Conservation (phyloP, 192 early-diverging fungal species). For the Podila verticillata region DNA sequence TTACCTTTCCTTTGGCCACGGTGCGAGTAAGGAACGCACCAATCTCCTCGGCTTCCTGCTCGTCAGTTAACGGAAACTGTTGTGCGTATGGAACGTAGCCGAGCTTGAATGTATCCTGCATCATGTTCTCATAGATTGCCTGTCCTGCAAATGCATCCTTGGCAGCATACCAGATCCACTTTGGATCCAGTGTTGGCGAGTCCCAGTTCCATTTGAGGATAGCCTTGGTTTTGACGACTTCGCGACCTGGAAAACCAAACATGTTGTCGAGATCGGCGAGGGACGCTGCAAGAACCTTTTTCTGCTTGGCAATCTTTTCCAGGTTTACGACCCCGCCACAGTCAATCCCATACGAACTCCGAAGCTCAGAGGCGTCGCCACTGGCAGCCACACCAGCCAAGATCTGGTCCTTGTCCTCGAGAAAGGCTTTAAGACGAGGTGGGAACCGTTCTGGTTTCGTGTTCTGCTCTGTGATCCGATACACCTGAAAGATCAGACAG, state of each 20-base stretch:
- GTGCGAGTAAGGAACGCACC: neutral
- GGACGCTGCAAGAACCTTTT: constrained; percentile 21
- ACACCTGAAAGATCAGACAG: constrained; percentile 55
- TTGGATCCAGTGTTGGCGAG: neutral
- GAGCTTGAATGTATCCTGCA: constrained; percentile 2
- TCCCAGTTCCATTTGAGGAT: constrained; percentile 55
- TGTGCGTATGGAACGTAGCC: constrained; percentile 17
- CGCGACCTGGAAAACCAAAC: constrained; percentile 52
- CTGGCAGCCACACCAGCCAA: constrained; percentile 42
- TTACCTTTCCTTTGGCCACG: constrained; percentile 6
- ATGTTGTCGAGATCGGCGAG: constrained; percentile 41
- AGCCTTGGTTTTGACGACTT: constrained; percentile 47
- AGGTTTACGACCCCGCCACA: constrained; percentile 44
- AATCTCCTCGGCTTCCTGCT: constrained; percentile 21
- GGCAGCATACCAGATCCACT: constrained; percentile 22
- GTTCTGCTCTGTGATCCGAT: constrained; percentile 23
- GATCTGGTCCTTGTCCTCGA: constrained; percentile 33
- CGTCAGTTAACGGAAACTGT: constrained; percentile 5
- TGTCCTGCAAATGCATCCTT: constrained; percentile 41
- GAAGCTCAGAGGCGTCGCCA: constrained; percentile 31
- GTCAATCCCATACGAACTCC: constrained; percentile 16
- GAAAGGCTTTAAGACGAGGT: constrained; percentile 30
- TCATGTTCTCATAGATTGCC: constrained; percentile 29
- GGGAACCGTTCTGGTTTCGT: constrained; percentile 30
- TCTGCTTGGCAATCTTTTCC: constrained; percentile 34